Evolutionary conservation across 805 yeast species (phyloP), one percentile per base, ranked within the genome.

Genomic region (Candida broadrunensis): DNA sequence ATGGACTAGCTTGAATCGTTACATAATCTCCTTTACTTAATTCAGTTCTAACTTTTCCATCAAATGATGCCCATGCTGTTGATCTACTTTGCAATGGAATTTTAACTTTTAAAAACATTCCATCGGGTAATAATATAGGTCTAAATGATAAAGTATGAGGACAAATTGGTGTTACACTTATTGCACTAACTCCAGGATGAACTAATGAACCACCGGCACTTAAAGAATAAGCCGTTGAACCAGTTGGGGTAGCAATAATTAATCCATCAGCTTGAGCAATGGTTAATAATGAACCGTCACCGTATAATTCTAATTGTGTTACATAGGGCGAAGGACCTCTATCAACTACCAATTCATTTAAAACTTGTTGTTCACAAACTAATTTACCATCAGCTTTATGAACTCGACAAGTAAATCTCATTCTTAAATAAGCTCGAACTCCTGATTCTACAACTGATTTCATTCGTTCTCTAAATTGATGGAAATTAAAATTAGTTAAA

Each of bases 41-140:
- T 58, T 93, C 96, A 3, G 88, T 83, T 32, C 98, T 70, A 17
- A 82, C 81, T 50, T 93, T 82, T 11, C 99, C 99, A 63, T 93
- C 99, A 58, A 93, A 93, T 1, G 97, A 83, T 1, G 95, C 95
- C 95, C 96, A 93, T 0, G 98, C 97, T 0, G 96, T 87, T 4
- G 93, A 80, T 38, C 99, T 68, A 33, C 96, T 83, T 39, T 80
- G 66, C 2, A 57, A 39, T 0, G 98, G 96, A 3, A 89, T 95
- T 52, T 84, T 85, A 4, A 91, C 85, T 52, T 80, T 83, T 43
- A 91, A 65, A 19, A 77, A 72, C 90, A 90, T 88, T n/a, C 93
- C 85, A 60, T 91, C 98, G 0, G 98, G 98, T 21, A 91, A 70
- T 42, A 91, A 72, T 40, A 91, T 85, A 2, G 98, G 98, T 49